These are phyloP conservation scores for Euclidium syriacum DNA, from an alignment of 345 rosid genomes.

Conservation along the genomic window DNA sequence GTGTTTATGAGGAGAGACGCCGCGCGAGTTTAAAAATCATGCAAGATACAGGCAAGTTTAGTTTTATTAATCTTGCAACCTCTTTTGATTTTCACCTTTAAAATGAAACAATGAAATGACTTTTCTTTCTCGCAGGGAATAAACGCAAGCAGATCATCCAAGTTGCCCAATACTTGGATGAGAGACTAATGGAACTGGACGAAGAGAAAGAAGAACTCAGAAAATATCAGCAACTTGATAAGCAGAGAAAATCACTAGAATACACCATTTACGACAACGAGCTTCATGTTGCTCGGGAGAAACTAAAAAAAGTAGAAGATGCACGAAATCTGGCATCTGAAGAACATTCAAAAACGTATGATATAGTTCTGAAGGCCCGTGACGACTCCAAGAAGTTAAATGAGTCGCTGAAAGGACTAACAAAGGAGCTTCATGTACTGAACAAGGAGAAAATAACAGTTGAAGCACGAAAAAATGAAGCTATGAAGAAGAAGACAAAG, in stretches of 20 bases:
- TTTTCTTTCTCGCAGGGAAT: conserved; percentile 62
- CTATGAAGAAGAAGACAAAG: conserved; percentile 73
- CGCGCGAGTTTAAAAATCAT: conserved; percentile 95
- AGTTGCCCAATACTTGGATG: conserved; percentile 97
- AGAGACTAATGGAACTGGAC: conserved; percentile 85
- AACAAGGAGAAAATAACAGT: conserved; percentile 69
- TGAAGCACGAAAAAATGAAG: conserved; percentile 65
- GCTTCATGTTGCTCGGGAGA: conserved; percentile 72
- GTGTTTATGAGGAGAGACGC: conserved; percentile 99
- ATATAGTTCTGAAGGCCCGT: conserved; percentile 65
- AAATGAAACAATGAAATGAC: background rate
- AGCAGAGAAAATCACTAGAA: conserved; percentile 88
- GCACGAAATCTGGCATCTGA: conserved; percentile 68
- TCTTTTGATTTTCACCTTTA: conserved; percentile 5
- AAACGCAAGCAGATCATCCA: conserved; percentile 93
- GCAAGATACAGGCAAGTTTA: conserved; percentile 97
- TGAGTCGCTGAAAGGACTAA: conserved; percentile 53
- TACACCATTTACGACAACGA: conserved; percentile 96
- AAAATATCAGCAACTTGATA: conserved; percentile 96
- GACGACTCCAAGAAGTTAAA: conserved; percentile 77
- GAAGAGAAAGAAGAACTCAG: conserved; percentile 97
- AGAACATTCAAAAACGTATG: conserved; percentile 60
- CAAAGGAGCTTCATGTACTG: conserved; percentile 68
- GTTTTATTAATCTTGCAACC: conserved; percentile 15
- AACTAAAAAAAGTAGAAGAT: conserved; percentile 72